Base-by-base conservation (phyloP, 148 eudicot species). In the Rhododendron henanense region DNA sequence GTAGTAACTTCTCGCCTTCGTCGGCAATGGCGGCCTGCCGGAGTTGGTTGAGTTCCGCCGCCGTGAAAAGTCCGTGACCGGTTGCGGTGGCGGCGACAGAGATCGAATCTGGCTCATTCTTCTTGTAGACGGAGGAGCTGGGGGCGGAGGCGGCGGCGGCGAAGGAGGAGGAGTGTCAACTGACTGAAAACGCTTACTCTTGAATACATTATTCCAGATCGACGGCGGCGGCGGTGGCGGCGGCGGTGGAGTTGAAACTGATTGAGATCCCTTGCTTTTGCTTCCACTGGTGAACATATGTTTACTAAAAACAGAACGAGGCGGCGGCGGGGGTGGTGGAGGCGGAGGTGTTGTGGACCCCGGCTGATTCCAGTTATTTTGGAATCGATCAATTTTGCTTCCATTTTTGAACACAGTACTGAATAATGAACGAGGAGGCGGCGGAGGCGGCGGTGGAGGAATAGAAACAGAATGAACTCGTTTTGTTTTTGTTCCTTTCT, bases 21-120 rank as follows among this genome's bases (percentile, higher is more conserved):
- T 45, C 23, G 96, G 96, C 55, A 92, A 83, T 10, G 98, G 98
- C 8, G 98, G 95, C 88, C 86, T 90, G 18, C 92, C 84, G 31
- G 50, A 3, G 82, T 47, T 31, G 47, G 53, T 1, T 21, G 84
- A 59, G 19, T 86, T 77, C 37, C 86, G 59, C 39, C 82, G 81
- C 45, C 81, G 45, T 0, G 88, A 76, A 10, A 83, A 44, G 51
- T 86, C 25, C 0, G 89, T 87, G 0, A 86, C 85, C 3, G 89
- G 87, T 10, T 85, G 80, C 10, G 71, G 82, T 25, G 89, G 89
- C 10, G 88, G 87, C 2, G 89, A 59, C 5, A 84, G 87, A n/a
- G 57, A 63, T 51, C 16, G 85, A 51, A 39, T 74, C 14, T 84
- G 50, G 48, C 19, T 84, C 48, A 10, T 73, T 41, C 85, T 81